phyloP scores from a whole-genome alignment of 164 flowering plant genomes.

The Dillenia suffruticosa region DNA sequence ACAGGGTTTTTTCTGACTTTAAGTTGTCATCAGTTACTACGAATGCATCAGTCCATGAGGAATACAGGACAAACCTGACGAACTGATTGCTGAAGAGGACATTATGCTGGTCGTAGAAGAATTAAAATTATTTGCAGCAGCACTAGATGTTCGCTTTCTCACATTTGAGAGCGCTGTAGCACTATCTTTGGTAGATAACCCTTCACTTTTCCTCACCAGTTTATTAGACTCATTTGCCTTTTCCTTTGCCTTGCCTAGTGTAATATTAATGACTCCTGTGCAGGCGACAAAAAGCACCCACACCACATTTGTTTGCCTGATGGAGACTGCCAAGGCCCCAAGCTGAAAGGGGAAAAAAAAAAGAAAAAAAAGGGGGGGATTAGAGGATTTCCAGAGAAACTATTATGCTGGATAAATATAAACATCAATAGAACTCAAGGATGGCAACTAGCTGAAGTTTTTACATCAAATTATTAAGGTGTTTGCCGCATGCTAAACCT shows the following conservation, averaged over 20 bases:
- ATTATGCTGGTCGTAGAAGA: slow-evolving; percentile 1
- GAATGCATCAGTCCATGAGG: too few species aligned
- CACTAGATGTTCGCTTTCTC: slow-evolving; percentile 43
- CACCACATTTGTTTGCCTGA: slow-evolving; percentile 88
- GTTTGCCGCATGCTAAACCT: too few species aligned
- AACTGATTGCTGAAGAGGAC: slow-evolving; percentile 10
- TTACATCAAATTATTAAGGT: too few species aligned
- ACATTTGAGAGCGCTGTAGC: slow-evolving; percentile 21
- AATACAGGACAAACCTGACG: slow-evolving; percentile 36
- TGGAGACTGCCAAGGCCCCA: slow-evolving; percentile 61
- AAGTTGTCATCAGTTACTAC: too few species aligned
- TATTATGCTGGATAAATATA: too few species aligned
- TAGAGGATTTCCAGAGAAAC: too few species aligned
- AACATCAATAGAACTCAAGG: too few species aligned
- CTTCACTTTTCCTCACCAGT: slow-evolving; percentile 16
- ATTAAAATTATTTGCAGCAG: slow-evolving; percentile 6
- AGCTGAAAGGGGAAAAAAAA: slow-evolving; percentile 40
- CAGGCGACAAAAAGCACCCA: slow-evolving; percentile 89
- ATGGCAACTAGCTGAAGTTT: too few species aligned
- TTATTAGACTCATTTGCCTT: slow-evolving; percentile 17
- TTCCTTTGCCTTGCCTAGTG: slow-evolving; percentile 17
- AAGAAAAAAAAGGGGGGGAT: background rate
- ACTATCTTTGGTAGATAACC: slow-evolving; percentile 10
- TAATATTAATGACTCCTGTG: slow-evolving; percentile 44
- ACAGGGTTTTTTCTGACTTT: too few species aligned